A percentile compares a stretch with the other conserved stretches of the same genome.
Evolutionary conservation across 169 alveolate genomes (phyloP).

Genomic region (Ichthyophthirius multifiliis): DNA sequence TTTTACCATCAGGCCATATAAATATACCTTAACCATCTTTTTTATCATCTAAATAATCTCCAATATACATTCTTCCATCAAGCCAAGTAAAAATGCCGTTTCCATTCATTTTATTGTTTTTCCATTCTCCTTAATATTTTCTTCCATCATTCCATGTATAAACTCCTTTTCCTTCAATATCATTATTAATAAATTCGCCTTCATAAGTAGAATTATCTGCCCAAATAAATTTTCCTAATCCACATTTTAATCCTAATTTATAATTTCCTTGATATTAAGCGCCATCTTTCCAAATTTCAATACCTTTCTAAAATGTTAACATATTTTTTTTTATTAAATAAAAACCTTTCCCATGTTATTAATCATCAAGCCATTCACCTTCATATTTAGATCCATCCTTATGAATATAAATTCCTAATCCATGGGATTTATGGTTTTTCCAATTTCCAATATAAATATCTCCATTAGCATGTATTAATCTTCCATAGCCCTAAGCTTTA

Average conservation of each 20-base stretch:
- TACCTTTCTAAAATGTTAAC: constrained; percentile 24
- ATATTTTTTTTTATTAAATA: constrained; percentile 23
- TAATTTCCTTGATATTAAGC: constrained; percentile 33
- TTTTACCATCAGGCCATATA: not conserved
- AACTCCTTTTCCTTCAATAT: constrained; percentile 46
- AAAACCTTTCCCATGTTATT: constrained; percentile 18
- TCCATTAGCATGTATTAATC: constrained; percentile 34
- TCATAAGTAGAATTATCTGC: constrained; percentile 30
- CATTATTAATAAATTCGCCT: constrained; percentile 30
- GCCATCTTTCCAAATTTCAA: constrained; percentile 56
- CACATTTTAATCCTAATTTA: not conserved
- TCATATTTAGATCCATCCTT: constrained; percentile 50
- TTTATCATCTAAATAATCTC: constrained; percentile 58
- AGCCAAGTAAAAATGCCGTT: constrained; percentile 40
- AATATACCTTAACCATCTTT: constrained; percentile 37
- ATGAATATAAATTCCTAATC: constrained; percentile 46
- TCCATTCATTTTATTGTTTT: constrained; percentile 42
- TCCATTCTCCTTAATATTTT: constrained; percentile 17
- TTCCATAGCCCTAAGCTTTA: constrained; percentile 55
- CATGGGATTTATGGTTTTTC: constrained; percentile 47
- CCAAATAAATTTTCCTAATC: constrained; percentile 2
- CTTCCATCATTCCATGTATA: constrained; percentile 38
- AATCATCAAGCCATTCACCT: constrained; percentile 52
- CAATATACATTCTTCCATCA: constrained; percentile 53
- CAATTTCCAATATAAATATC: constrained; percentile 41